These are phyloP conservation scores for Mycena leptocephala DNA, from an alignment of 768 basidiomycete genomes.

Conservation along the genomic window DNA sequence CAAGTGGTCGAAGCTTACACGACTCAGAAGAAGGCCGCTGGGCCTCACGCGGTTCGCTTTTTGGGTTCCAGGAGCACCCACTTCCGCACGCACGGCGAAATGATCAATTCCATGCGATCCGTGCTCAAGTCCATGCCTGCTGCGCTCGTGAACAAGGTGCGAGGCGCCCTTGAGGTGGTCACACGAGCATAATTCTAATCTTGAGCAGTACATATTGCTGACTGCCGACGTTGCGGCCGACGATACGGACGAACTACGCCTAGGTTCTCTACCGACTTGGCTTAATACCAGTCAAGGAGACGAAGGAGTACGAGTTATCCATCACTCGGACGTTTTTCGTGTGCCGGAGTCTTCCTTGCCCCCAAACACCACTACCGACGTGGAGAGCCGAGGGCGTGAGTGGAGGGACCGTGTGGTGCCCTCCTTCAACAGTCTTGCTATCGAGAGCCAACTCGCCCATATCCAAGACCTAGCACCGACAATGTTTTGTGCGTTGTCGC, in stretches of 20 bases:
- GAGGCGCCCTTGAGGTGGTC: not conserved
- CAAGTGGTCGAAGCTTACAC: not conserved
- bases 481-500: slow-evolving; percentile 24
- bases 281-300: slow-evolving; percentile 2
- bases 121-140: slow-evolving; percentile 25
- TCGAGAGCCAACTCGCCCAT: slow-evolving; percentile 36
- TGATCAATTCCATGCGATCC: slow-evolving; percentile 37
- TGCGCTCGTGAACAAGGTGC: slow-evolving; percentile 31
- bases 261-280: slow-evolving; percentile 35
- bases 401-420: slow-evolving; percentile 34
- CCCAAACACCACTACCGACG: not conserved
- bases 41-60: not conserved
- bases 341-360: slow-evolving; percentile 10
- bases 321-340: slow-evolving; percentile 36
- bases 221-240: slow-evolving; percentile 36
- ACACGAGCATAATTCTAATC: slow-evolving; percentile 2
- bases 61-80: slow-evolving; percentile 27
- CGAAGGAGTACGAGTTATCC: slow-evolving; percentile 10
- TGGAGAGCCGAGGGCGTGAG: slow-evolving; percentile 4
- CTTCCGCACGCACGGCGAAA: slow-evolving; percentile 35
- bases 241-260: slow-evolving; percentile 29
- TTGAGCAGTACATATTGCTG: slow-evolving; percentile 31
- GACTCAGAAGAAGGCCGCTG: not conserved
- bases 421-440: slow-evolving; percentile 38
- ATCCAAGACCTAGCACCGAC: slow-evolving; percentile 29